Evolutionary conservation across 1,284 basidiomycete species (phyloP), one percentile per base, ranked within the genome.

Genomic region (Puccinia coronata): DNA sequence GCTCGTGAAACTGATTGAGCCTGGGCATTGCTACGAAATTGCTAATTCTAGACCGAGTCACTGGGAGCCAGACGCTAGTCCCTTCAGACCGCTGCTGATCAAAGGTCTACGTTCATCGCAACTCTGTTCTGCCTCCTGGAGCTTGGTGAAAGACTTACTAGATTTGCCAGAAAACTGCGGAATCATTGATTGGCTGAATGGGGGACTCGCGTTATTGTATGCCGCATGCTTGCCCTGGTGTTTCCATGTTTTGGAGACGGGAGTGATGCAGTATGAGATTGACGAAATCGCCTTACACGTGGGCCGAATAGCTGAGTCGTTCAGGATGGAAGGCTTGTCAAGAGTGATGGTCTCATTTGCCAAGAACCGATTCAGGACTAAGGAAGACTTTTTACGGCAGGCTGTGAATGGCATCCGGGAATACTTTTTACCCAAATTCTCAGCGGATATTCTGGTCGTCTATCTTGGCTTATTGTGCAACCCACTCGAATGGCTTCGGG

Each of bases 251-350:
- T 59, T 80, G 34, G 79, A 80, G 51, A 73, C 79, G 14, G 70
- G 79, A 20, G 70, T 80, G 34, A 80, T 80, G 79, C 69, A 73
- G 43, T 80, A 80, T 73, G 79, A 80, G 59, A 80, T 80, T 57
- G 79, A 80, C 55, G 79, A 80, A 20, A 73, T 73, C 51, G 79
- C 79, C 5, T 47, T 80, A n/a, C 59, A 53, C 31, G 34, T 80
- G 16, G 79, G 57, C 31, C 53, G 71, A 71, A 34, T 80, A 20
- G 57, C 79, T 31, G 43, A 47, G 12, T 65, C 51, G n/a, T 72
- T 80, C 55, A 53, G 79, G 16, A 73, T 80, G 70, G 79, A 80
- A 11, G 79, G 79, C 57, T 41, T 80, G 47, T 61, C 70, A 51
- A 53, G 79, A 72, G 69, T 80, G 39, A 80, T 80, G 79, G 53